Base-by-base conservation (phyloP, 2,329 filamentous ascomycete genomes). In the Scolecobasidium constrictum region DNA sequence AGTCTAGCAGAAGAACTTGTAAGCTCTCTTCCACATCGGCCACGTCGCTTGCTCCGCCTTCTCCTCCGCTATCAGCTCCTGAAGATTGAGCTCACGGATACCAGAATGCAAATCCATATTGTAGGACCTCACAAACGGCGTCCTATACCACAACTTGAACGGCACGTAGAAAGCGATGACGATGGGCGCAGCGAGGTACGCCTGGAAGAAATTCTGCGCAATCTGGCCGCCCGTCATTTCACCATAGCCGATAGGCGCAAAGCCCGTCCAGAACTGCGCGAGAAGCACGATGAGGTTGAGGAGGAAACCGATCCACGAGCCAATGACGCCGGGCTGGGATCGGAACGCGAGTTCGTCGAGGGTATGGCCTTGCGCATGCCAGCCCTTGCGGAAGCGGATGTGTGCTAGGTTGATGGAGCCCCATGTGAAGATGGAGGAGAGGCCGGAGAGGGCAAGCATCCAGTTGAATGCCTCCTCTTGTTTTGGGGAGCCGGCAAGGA, bases 91-190 rank as follows among this genome's bases (percentile, higher is more conserved):
- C 55, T 94, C 86, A 19, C 88, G 72, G 20, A 87, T 77, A 2
- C 90, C 90, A 0, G 87, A 94, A 46, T 82, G 76, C 48, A 95
- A 65, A 61, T 95, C 88, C 79, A 95, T 93, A 48, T 93, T 81
- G 40, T 72, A 68, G 23, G 73, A 63, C 15, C 72, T 69, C 35
- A 94, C 71, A 45, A 86, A 69, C 2, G 69, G 65, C 2, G 87
- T 93, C 44, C 70, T 71, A 57, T 76, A 84, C 61, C 69, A 82
- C 23, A 92, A 13, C 64, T 94, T 94, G 63, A 94, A 90, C 0
- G 61, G 68, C 9, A 85, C 35, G 59, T 84, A 94, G 60, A 81
- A 83, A 31, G 69, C 50, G 15, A 78, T 50, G 18, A 86, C 74
- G 49, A 86, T 76, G 12, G 83, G 83, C 1, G 76, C 76, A 4